Evolutionary conservation across 1,284 basidiomycete species (phyloP).

Genomic region (Trichosporon faecale): DNA sequence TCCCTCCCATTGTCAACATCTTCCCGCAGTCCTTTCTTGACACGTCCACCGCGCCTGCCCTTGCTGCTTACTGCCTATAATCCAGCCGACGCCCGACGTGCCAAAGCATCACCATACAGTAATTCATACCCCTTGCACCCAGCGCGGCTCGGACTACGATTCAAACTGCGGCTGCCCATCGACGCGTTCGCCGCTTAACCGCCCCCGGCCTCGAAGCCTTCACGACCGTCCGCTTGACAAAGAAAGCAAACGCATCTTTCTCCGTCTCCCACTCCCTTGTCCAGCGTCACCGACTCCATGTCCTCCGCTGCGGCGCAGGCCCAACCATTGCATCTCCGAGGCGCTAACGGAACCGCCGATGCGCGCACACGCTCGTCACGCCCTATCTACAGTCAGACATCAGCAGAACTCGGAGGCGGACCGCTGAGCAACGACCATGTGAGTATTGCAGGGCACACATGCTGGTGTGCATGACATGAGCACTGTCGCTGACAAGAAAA

Average conservation of each 20-base stretch:
- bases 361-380: constrained; percentile 24
- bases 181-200: background rate
- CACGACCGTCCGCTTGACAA: background rate
- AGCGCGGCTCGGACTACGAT: background rate
- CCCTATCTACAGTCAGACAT: constrained; percentile 21
- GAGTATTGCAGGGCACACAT: background rate
- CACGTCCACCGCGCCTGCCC: background rate
- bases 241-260: background rate
- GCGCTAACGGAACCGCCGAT: constrained; percentile 11
- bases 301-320: constrained; percentile 9
- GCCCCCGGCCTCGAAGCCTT: background rate
- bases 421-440: constrained; percentile 20
- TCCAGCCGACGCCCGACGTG: background rate
- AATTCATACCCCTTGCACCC: background rate
- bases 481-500: background rate
- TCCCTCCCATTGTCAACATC: constrained; percentile 4
- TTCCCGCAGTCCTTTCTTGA: constrained; percentile 8
- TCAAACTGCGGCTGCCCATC: background rate
- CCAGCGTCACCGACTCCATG: constrained; percentile 6
- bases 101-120: background rate
- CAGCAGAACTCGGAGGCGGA: constrained; percentile 38
- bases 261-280: background rate
- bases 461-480: background rate
- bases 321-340: constrained; percentile 10
- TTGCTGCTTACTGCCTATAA: background rate